Conservation (phyloP, 2,329 filamentous ascomycete genomes). For the Hypoxylon sp. region DNA sequence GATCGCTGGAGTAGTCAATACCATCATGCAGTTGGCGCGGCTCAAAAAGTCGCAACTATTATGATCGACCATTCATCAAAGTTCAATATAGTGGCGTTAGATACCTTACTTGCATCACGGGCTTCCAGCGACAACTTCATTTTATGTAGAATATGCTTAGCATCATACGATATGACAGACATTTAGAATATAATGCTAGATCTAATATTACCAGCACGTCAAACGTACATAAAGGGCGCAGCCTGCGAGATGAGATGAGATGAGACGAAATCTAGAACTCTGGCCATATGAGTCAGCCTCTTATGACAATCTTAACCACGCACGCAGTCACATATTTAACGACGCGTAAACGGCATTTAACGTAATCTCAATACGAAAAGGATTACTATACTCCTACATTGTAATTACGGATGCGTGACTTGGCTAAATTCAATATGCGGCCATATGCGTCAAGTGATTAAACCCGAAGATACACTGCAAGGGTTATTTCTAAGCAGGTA, state of each 20-base stretch:
- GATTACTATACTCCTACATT: not conserved
- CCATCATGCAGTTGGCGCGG: conserved; percentile 53
- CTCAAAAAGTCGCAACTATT: conserved; percentile 50
- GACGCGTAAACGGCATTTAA: not conserved
- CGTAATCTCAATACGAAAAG: conserved; percentile 14
- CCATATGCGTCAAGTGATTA: conserved; percentile 13
- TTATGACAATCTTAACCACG: not conserved
- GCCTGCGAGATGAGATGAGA: conserved; percentile 12
- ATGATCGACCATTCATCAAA: conserved; percentile 34
- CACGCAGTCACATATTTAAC: not conserved
- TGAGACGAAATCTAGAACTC: not conserved
- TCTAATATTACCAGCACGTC: conserved; percentile 21
- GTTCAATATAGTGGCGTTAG: conserved; percentile 32
- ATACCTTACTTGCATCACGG: conserved; percentile 27
- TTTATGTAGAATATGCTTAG: conserved; percentile 29
- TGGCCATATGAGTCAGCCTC: not conserved
- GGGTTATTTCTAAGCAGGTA: conserved; percentile 4
- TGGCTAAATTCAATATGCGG: conserved; percentile 7
- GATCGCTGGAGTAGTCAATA: conserved; percentile 53
- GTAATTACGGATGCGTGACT: not conserved
- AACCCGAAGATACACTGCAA: conserved; percentile 12
- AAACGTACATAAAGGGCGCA: conserved; percentile 7
- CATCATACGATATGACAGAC: conserved; percentile 15
- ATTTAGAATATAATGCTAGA: conserved; percentile 27
- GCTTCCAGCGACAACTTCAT: conserved; percentile 7